These are phyloP conservation scores for Eutrema yunnanense DNA, from an alignment of 345 rosid genomes.

Conservation along the genomic window DNA sequence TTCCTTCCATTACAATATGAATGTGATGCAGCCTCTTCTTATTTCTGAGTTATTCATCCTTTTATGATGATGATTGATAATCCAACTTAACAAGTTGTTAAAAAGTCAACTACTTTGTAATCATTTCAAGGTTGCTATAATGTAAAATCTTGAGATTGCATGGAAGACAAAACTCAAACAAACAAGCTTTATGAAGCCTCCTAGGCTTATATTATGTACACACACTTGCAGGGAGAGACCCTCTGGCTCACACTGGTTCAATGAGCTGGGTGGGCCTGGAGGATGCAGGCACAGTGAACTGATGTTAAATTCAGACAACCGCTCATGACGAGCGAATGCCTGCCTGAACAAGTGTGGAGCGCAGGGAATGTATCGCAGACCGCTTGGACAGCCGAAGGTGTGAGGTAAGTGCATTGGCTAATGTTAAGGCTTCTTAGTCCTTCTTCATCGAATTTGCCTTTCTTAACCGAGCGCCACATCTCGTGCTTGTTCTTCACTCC, in stretches of 20 bases:
- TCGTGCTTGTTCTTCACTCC: slow-evolving; percentile 57
- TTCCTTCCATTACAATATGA: not conserved
- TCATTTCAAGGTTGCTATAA: not conserved
- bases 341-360: slow-evolving; percentile 88
- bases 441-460: slow-evolving; percentile 43
- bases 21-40: not conserved
- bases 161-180: not conserved
- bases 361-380: slow-evolving; percentile 91
- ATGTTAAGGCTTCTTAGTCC: slow-evolving; percentile 85
- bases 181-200: slow-evolving; percentile 5
- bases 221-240: not conserved
- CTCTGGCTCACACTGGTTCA: slow-evolving; percentile 3
- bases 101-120: not conserved
- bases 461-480: slow-evolving; percentile 48
- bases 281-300: slow-evolving; percentile 84
- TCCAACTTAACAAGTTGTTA: not conserved
- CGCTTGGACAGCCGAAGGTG: slow-evolving; percentile 92
- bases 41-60: not conserved
- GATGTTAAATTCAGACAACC: slow-evolving; percentile 83
- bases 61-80: not conserved
- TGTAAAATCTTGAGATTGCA: not conserved
- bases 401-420: slow-evolving; percentile 95
- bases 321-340: slow-evolving; percentile 94
- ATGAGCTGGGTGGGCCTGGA: slow-evolving; percentile 50
- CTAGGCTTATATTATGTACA: slow-evolving; percentile 14